phyloP scores from a whole-genome alignment of 257 asterid genomes.

The Solanum chiquidenum region DNA sequence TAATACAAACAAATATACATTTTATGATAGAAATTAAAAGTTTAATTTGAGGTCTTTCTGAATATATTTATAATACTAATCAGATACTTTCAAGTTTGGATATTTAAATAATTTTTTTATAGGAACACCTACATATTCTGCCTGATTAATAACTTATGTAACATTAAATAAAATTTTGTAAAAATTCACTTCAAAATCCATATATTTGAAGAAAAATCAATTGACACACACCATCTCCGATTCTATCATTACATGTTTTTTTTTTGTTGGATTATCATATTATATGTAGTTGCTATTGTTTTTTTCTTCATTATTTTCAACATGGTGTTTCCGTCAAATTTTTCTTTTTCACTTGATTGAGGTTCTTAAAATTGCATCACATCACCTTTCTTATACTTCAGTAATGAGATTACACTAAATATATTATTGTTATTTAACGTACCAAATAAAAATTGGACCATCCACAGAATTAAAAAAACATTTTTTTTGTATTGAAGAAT shows the following conservation, averaged over 20 bases:
- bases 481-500: not conserved
- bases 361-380: not conserved
- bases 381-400: no score
- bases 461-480: not conserved
- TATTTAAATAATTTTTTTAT: no score
- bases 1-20: not conserved
- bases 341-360: not conserved
- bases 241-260: not conserved
- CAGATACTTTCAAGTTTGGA: not conserved
- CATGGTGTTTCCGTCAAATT: not conserved
- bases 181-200: not conserved
- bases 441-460: not conserved
- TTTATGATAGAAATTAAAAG: not conserved
- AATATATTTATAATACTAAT: not conserved
- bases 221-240: not conserved
- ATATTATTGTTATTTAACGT: not conserved
- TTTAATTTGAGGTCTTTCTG: not conserved
- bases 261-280: rapidly evolving
- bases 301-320: no score
- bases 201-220: not conserved
- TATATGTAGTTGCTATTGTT: not conserved
- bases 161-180: not conserved
- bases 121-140: not conserved
- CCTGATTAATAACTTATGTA: not conserved
- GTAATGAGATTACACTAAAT: not conserved